A percentile compares a stretch with the other conserved stretches of the same genome.
Conservation (phyloP, 805 yeast species). For the Blastobotrys muscicola region DNA sequence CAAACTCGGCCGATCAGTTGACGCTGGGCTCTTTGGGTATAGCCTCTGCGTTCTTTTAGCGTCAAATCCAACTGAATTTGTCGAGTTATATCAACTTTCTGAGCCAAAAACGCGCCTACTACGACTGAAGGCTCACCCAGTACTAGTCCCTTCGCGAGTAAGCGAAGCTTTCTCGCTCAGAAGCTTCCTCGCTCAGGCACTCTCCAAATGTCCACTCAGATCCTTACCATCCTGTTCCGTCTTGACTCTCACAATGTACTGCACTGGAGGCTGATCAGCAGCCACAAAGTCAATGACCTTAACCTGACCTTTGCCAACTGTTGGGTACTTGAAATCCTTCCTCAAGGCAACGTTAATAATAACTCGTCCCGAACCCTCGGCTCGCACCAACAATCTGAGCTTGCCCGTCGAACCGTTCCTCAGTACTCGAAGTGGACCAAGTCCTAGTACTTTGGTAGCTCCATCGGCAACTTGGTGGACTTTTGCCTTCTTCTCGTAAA, state of each 20-base stretch:
- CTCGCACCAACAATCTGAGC: constrained; percentile 65
- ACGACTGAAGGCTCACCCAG: no score
- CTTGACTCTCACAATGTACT: constrained; percentile 69
- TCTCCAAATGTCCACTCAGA: constrained; percentile 21
- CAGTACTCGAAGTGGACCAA: constrained; percentile 74
- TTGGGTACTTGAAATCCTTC: constrained; percentile 48
- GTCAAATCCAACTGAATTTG: no score
- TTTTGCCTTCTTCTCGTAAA: constrained; percentile 62
- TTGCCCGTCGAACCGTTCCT: constrained; percentile 51
- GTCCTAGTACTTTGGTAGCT: constrained; percentile 38
- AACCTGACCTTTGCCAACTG: constrained; percentile 55
- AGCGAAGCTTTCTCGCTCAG: no score
- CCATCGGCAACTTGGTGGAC: constrained; percentile 52
- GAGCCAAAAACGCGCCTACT: no score
- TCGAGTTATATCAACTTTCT: no score
- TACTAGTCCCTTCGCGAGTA: no score
- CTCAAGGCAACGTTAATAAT: constrained; percentile 58
- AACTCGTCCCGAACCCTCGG: constrained; percentile 81
- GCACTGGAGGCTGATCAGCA: constrained; percentile 46
- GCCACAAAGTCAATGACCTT: constrained; percentile 52
- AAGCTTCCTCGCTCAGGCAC: constrained; percentile 6
- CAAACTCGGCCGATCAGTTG: no score
- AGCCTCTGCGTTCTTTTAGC: no score
- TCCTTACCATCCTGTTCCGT: constrained; percentile 58
- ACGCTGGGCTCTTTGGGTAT: no score